phyloP scores from a whole-genome alignment of 352 stramenopile species.

The Globisporangium emineosum region DNA sequence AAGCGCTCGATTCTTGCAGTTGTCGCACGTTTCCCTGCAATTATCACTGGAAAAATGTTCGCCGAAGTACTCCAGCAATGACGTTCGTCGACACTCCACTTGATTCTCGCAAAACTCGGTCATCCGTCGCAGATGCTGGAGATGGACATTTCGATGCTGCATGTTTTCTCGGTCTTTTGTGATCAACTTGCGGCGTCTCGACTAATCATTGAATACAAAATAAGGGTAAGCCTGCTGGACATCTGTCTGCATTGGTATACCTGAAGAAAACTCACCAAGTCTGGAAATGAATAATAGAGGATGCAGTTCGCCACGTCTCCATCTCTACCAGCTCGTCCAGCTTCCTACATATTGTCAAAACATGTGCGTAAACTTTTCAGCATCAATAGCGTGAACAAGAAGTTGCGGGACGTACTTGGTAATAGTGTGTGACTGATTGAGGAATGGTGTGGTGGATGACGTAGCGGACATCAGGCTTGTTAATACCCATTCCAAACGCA shows the following conservation, averaged over 20 bases:
- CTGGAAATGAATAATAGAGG: slow-evolving; percentile 83
- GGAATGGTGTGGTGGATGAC: slow-evolving; percentile 89
- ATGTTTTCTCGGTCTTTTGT: slow-evolving; percentile 80
- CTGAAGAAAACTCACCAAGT: slow-evolving; percentile 45
- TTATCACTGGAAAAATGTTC: slow-evolving; percentile 78
- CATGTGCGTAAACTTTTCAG: not conserved
- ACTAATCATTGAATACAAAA: slow-evolving; percentile 22
- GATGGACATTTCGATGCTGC: slow-evolving; percentile 76
- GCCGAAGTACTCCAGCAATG: slow-evolving; percentile 86
- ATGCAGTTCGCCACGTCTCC: slow-evolving; percentile 82
- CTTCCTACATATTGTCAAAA: slow-evolving; percentile 46
- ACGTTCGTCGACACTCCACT: slow-evolving; percentile 80
- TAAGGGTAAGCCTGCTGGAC: not conserved
- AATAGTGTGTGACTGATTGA: slow-evolving; percentile 88
- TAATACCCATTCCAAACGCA: slow-evolving; percentile 89
- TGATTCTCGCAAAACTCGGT: slow-evolving; percentile 88
- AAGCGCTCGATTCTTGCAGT: slow-evolving; percentile 79
- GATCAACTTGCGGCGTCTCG: slow-evolving; percentile 67
- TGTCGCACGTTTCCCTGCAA: slow-evolving; percentile 80
- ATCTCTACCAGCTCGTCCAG: slow-evolving; percentile 78
- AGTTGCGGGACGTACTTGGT: slow-evolving; percentile 50
- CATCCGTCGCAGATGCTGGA: slow-evolving; percentile 83
- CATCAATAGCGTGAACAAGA: not conserved
- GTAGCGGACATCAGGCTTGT: slow-evolving; percentile 87
- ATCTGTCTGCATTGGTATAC: too few species aligned